Base-by-base conservation (phyloP, 2,329 filamentous ascomycete species). In the Nothomitra cinnamomea region DNA sequence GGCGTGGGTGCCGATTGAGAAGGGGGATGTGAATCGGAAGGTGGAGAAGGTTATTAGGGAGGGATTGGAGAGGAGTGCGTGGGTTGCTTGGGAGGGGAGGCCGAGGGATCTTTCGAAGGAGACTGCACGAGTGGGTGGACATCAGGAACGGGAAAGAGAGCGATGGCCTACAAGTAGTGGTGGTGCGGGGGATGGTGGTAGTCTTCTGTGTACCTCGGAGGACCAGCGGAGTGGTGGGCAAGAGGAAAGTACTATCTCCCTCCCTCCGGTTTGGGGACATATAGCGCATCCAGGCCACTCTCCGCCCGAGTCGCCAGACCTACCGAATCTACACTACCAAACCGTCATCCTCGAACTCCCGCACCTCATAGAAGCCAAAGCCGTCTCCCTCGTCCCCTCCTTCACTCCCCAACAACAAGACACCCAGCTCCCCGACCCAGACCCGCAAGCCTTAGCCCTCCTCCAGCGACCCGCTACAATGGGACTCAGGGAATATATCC, bases 261-360 rank as follows among this genome's bases (percentile, higher is more conserved):
- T 45, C 3, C 40, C 25, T 1, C 36, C 25, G n/a, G 51, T 70
- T 58, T 96, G 90, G 90, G 87, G 86, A 21, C 70, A 79, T n/a
- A 80, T 96, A 52, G 79, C 85, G 56, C 92, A 98, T 64, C 73
- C 80, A 15, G 92, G 90, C 52, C 96, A 92, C 90, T 83, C 84
- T 1, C 85, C 87, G 1, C 90, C 90, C 4, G 76, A 78, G 28
- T 83, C 80, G 1, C 71, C 77, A 7, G 85, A 92, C 62, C 69
- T 92, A 17, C 81, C 87, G 3, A 80, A 87, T 62, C 69, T 96
- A n/a, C 81, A 94, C 58, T 96, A 94, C 66, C 76, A 75, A 60
- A 80, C 80, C 1, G 87, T 98, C 22, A 73, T 95, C 17, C 75
- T 77, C 38, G 90, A 96, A 66, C 73, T 98, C 22, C 87, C 89